Percentiles rank a stretch among this genome's conserved stretches.
Conservation (phyloP, 768 basidiomycete genomes). For the Pisolithus marmoratus region DNA sequence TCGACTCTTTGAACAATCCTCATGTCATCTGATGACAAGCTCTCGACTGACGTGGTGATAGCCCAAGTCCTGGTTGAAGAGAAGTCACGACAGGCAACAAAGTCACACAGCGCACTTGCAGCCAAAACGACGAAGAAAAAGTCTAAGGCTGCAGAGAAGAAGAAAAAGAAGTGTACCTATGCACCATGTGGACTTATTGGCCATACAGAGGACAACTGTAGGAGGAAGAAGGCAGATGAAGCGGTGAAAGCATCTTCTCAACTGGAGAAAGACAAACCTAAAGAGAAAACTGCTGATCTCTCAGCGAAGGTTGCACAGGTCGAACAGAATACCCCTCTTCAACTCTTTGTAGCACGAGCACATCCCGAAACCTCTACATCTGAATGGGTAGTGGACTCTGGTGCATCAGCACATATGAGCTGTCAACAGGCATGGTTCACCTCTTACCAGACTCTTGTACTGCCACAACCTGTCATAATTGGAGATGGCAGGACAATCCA, state of each 20-base stretch:
- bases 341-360: neutral
- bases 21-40: conserved; percentile 5
- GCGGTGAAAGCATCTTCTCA: neutral
- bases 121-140: neutral
- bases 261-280: neutral
- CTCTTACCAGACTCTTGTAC: neutral
- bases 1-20: conserved; percentile 17
- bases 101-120: neutral
- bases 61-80: neutral
- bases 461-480: neutral
- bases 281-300: neutral
- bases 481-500: conserved; percentile 1
- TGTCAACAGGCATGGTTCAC: neutral
- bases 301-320: neutral
- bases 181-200: neutral
- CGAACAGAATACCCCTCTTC: neutral
- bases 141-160: neutral
- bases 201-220: neutral
- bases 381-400: conserved; percentile 4
- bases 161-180: neutral
- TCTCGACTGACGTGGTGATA: neutral
- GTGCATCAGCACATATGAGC: conserved; percentile 1
- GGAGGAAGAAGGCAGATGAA: neutral
- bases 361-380: neutral
- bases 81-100: neutral